A percentile compares a stretch with the other conserved stretches of the same genome.
Evolutionary conservation across 345 rosid species (phyloP).

Genomic region (Eucalyptus leucophloia): DNA sequence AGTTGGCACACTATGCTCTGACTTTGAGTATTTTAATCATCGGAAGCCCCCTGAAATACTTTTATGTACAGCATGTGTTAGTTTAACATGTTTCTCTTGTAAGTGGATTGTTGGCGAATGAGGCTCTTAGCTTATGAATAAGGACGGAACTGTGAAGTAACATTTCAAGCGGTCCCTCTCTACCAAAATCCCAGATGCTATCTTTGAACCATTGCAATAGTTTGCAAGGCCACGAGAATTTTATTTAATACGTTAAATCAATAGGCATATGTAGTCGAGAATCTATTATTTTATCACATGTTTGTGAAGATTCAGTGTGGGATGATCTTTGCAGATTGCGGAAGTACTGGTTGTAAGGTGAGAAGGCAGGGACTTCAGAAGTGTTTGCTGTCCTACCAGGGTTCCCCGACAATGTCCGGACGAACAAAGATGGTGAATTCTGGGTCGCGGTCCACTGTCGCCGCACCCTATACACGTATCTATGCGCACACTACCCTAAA

Average conservation of each 20-base stretch:
- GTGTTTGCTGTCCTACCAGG: slow-evolving; percentile 66
- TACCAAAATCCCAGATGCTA: neutral
- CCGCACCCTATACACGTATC: slow-evolving; percentile 18
- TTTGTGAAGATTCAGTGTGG: neutral
- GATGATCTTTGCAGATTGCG: slow-evolving; percentile 29
- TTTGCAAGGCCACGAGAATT: neutral
- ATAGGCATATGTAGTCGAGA: neutral
- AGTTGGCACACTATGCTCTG: neutral
- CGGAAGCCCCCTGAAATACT: neutral
- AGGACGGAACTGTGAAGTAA: neutral
- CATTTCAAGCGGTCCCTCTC: neutral
- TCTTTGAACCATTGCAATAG: neutral
- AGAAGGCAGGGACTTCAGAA: slow-evolving; percentile 72
- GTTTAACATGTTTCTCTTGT: neutral
- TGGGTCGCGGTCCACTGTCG: slow-evolving; percentile 82
- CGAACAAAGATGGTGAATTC: slow-evolving; percentile 69
- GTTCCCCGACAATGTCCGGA: slow-evolving; percentile 72
- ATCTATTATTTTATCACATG: neutral
- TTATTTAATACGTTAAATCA: neutral
- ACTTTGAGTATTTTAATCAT: neutral
- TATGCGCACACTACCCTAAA: slow-evolving; percentile 27
- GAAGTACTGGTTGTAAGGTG: slow-evolving; percentile 84
- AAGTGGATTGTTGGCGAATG: neutral
- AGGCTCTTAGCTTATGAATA: neutral
- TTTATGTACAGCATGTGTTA: neutral